These are phyloP conservation scores for Fonsecaea nubica DNA, from an alignment of 2,329 filamentous ascomycete species.

Conservation along the genomic window DNA sequence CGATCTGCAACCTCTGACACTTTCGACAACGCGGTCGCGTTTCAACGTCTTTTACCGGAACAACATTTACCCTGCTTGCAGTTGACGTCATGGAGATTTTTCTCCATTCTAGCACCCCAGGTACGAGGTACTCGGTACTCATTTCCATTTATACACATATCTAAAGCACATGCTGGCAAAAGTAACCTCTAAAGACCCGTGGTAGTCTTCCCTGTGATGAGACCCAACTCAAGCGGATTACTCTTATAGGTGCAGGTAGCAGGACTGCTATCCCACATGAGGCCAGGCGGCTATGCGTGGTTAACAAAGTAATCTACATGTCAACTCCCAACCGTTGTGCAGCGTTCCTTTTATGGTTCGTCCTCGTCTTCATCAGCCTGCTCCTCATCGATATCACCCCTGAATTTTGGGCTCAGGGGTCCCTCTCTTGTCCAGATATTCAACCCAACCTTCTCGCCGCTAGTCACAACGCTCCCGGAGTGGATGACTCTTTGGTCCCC, in stretches of 20 bases:
- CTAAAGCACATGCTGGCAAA: no score
- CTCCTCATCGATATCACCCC: not conserved
- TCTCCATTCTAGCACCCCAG: no score
- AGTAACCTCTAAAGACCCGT: no score
- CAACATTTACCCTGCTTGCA: not conserved
- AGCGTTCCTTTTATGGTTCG: not conserved
- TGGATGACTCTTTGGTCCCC: conserved; percentile 67
- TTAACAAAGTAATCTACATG: not conserved
- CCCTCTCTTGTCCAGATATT: conserved; percentile 61
- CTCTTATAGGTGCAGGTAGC: not conserved
- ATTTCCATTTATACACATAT: no score
- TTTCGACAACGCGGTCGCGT: not conserved
- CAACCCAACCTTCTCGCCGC: conserved; percentile 65
- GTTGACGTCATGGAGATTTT: not conserved
- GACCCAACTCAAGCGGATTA: no score
- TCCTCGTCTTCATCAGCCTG: not conserved
- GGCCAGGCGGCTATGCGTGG: not conserved
- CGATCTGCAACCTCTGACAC: not conserved
- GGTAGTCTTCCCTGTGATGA: no score
- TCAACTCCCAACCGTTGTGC: not conserved
- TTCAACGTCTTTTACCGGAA: not conserved
- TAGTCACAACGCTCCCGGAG: conserved; percentile 63
- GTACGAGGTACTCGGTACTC: no score
- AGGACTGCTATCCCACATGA: not conserved
- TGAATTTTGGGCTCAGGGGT: conserved; percentile 1